Evolutionary conservation across 495 filamentous ascomycete species (phyloP).

Genomic region (Xanthoparmelia taractica): DNA sequence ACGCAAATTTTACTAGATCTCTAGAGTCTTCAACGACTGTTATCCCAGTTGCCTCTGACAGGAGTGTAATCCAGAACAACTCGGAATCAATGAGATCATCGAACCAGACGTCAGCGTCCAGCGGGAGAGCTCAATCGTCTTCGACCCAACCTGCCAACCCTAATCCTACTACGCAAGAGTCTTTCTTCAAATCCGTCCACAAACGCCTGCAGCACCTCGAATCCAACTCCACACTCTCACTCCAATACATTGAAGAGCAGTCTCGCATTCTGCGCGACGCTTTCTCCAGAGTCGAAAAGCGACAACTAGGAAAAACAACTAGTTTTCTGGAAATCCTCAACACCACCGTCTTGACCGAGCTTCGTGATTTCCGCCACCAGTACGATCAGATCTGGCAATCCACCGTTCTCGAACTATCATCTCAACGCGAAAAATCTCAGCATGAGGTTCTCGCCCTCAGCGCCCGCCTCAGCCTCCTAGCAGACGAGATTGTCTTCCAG

Average conservation of each 20-base stretch:
- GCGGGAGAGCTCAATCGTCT: constrained; percentile 42
- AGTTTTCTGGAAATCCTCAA: constrained; percentile 78
- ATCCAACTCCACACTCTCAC: constrained; percentile 81
- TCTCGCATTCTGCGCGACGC: constrained; percentile 86
- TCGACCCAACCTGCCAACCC: constrained; percentile 49
- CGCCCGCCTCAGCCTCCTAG: constrained; percentile 71
- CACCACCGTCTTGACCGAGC: constrained; percentile 73
- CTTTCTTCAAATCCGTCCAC: constrained; percentile 93
- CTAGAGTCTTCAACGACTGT: constrained; percentile 22
- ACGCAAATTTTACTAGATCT: constrained; percentile 2
- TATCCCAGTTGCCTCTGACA: constrained; percentile 25
- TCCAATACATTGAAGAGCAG: constrained; percentile 96
- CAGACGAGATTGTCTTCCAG: constrained; percentile 92
- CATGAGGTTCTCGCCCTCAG: constrained; percentile 76
- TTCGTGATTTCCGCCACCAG: constrained; percentile 69
- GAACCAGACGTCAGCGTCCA: constrained; percentile 28
- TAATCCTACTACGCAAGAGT: constrained; percentile 84
- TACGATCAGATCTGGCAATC: constrained; percentile 97
- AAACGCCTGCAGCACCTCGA: constrained; percentile 88
- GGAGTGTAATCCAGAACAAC: not conserved
- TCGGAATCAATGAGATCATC: constrained; percentile 14
- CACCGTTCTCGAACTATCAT: constrained; percentile 84
- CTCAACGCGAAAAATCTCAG: constrained; percentile 70
- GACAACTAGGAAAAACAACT: constrained; percentile 75
- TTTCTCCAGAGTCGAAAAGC: constrained; percentile 81